These are phyloP conservation scores for Daedalea quercina DNA, from an alignment of 768 basidiomycete species.

Conservation along the genomic window DNA sequence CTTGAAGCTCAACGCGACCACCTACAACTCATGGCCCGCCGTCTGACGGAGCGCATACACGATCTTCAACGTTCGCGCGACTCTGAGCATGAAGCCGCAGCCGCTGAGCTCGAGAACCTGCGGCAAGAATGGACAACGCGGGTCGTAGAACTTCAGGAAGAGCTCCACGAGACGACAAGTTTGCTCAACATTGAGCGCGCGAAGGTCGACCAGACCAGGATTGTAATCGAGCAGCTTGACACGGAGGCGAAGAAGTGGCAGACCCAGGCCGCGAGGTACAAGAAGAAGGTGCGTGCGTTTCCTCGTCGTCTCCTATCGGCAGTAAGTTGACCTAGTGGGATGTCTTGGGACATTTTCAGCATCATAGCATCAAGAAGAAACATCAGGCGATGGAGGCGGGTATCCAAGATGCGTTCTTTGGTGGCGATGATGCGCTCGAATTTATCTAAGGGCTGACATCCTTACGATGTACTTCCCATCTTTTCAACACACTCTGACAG, in stretches of 20 bases:
- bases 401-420: not conserved
- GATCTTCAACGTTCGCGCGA: conserved; percentile 5
- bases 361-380: conserved; percentile 12
- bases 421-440: conserved; percentile 10
- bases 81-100: conserved; percentile 1
- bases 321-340: not conserved
- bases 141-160: conserved; percentile 1
- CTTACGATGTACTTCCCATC: not conserved
- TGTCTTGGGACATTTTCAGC: conserved; percentile 2
- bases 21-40: not conserved
- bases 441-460: conserved; percentile 2
- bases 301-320: not conserved
- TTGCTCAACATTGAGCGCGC: conserved; percentile 2
- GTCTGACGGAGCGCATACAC: conserved; percentile 2
- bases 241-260: conserved; percentile 4
- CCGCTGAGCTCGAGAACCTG: not conserved
- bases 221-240: not conserved
- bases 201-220: not conserved
- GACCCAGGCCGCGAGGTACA: conserved; percentile 8
- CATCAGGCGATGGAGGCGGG: not conserved
- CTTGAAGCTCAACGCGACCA: not conserved
- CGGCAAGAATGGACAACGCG: conserved; percentile 1
- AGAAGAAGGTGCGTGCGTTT: conserved; percentile 16
- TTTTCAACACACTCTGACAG: not conserved
- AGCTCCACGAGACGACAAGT: conserved; percentile 1